Evolutionary conservation across 176 grass and related monocot genomes (phyloP), one percentile per base, ranked within the genome.

Genomic region (Eremochloa ophiuroides): DNA sequence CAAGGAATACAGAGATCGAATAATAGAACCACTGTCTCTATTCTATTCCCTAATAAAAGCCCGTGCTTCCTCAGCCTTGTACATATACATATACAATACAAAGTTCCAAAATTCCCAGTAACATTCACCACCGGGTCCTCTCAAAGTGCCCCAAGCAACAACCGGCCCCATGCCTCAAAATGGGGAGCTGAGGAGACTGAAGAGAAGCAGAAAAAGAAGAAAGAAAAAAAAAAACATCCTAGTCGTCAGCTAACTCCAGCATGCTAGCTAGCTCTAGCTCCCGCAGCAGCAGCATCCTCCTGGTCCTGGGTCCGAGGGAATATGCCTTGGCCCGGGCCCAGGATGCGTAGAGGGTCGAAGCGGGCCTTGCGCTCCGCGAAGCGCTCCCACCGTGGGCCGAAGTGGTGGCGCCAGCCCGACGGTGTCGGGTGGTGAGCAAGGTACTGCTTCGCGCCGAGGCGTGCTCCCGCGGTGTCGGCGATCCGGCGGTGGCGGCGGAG

Each of bases 241-340:
- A n/a, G n/a, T n/a, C n/a, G n/a, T n/a, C n/a, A n/a, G n/a, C n/a
- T n/a, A n/a, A n/a, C n/a, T n/a, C n/a, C n/a, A n/a, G n/a, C n/a
- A n/a, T n/a, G n/a, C n/a, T n/a, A n/a, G n/a, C n/a, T n/a, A n/a
- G n/a, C n/a, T n/a, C n/a, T 76, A 84, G 35, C 55, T 89, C 62
- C 26, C 77, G 56, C 34, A 35, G 34, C 70, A 8, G 69, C 83
- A 64, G n/a, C 71, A 17, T 29, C 76, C 66, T 25, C 15, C 39
- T 34, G 34, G 68, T 42, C 15, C 44, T n/a, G n/a, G n/a, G 15
- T 48, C 63, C 74, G 82, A 75, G 84, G 76, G 63, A 98, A 95
- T 75, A 98, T 98, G 51, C 88, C 89, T 14, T 98, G 95, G 7
- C 95, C 95, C 0, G 95, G 95, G 18, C 90, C 84, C 17, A 98